Percentiles rank a stretch among this genome's conserved stretches.
Conservation (phyloP, 1,284 basidiomycete species). For the Heliocybe sulcata region DNA sequence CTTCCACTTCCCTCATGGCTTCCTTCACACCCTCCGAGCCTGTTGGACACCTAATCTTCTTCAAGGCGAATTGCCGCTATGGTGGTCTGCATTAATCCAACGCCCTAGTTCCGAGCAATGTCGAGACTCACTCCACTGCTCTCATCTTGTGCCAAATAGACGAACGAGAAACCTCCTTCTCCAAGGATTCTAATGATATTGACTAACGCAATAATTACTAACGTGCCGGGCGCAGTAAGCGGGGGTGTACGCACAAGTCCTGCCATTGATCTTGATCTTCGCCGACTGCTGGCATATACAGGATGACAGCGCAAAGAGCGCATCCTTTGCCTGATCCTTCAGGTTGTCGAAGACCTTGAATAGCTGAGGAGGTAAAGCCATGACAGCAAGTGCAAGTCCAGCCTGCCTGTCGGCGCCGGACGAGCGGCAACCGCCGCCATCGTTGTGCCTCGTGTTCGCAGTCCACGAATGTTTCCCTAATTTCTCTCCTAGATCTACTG, state of each 20-base stretch:
- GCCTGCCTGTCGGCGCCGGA: too few species aligned
- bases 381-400: conserved; percentile 3
- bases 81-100: conserved; percentile 10
- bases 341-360: conserved; percentile 48
- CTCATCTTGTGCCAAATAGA: conserved; percentile 88
- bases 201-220: conserved; percentile 36
- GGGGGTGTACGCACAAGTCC: conserved; percentile 60
- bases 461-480: neutral
- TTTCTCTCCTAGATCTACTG: neutral
- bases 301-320: conserved; percentile 70
- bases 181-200: conserved; percentile 87
- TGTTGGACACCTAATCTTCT: conserved; percentile 87
- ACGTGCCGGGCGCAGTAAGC: neutral
- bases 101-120: neutral
- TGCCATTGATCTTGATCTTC: conserved; percentile 89
- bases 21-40: conserved; percentile 77
- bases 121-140: conserved; percentile 56
- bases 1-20: conserved; percentile 88
- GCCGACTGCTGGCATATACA: conserved; percentile 76
- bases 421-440: too few species aligned
- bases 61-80: conserved; percentile 85
- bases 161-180: conserved; percentile 94
- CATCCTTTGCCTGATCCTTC: conserved; percentile 73
- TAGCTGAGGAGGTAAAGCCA: conserved; percentile 8
- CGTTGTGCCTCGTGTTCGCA: neutral